Base-by-base conservation (phyloP, 2,329 filamentous ascomycete species). In the Penicillium sp. region DNA sequence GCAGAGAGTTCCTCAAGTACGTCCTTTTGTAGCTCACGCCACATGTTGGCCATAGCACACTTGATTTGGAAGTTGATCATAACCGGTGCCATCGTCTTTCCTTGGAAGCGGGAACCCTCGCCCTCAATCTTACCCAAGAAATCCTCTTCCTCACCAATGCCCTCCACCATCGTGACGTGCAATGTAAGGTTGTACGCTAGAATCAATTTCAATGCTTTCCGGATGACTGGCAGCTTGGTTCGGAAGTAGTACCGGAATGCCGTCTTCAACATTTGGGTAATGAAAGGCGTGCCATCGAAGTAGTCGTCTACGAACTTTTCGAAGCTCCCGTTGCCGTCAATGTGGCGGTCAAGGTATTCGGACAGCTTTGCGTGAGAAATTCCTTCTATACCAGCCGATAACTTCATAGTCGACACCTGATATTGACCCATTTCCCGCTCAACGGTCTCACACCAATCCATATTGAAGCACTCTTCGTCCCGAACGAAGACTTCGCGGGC, bases 31-130 rank as follows among this genome's bases (percentile, higher is more conserved):
- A 97, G 81, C 74, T 96, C 92, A 63, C 93, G 91, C 93, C 93
- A 97, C 90, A 97, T 95, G 68, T 95, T 91, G 63, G 92, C 93
- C 77, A 97, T 87, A 55, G 92, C 92, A 68, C 90, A 94, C 83
- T 97, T 97, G 80, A 97, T 91, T 79, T 97, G 91, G 84, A 97
- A 97, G 81, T 97, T 97, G 83, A 97, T 95, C 92, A 97, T 96
- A 70, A 97, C 92, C 12, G 93, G 93, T 16, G 93, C 93, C 61
- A 96, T 86, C 35, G 88, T 92, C 79, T 93, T 93, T 68, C 92
- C 92, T 66, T 83, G 88, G 80, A 88, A 97, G 71, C 90, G 94
- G 63, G 91, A 96, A 54, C 87, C 84, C 66, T 90, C 85, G 67
- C 94, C 89, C 52, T 93, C 86, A 62, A 97, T 93, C 77, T 90